Evolutionary conservation across 2,329 filamentous ascomycete species (phyloP).

Genomic region (Herpomyces periplanetae): DNA sequence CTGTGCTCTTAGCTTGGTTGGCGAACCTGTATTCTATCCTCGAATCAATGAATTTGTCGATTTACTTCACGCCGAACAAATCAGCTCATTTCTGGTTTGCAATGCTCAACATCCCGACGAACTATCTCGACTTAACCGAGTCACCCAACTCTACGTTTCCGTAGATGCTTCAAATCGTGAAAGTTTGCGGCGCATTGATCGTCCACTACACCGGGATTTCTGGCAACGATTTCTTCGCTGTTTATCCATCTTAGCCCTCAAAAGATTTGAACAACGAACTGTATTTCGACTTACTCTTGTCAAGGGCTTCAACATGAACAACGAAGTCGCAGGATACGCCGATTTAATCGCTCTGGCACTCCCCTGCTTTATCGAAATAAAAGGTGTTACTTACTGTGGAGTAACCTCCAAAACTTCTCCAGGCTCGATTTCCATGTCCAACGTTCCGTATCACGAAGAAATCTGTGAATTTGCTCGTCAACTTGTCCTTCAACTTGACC

Average conservation of each 20-base stretch:
- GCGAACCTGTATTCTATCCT: conserved; percentile 95
- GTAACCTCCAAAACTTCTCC: conserved; percentile 51
- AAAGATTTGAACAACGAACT: conserved; percentile 49
- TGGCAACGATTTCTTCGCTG: conserved; percentile 85
- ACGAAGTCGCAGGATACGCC: conserved; percentile 63
- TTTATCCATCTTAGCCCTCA: conserved; percentile 49
- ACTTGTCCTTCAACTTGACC: conserved; percentile 24
- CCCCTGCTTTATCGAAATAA: conserved; percentile 74
- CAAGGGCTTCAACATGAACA: conserved; percentile 89
- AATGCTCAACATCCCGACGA: conserved; percentile 89
- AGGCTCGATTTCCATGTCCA: conserved; percentile 67
- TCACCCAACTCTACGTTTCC: conserved; percentile 81
- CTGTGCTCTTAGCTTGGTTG: conserved; percentile 63
- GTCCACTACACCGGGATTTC: conserved; percentile 73
- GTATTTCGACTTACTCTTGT: conserved; percentile 82
- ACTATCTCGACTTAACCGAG: conserved; percentile 35
- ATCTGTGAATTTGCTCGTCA: conserved; percentile 42
- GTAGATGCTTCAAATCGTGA: conserved; percentile 81
- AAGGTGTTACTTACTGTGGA: conserved; percentile 86
- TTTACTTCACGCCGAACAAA: conserved; percentile 46
- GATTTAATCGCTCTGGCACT: conserved; percentile 49
- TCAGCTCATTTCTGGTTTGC: conserved; percentile 79
- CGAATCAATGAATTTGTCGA: conserved; percentile 69
- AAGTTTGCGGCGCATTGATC: conserved; percentile 48
- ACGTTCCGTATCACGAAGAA: conserved; percentile 83